Conservation (phyloP, 2,329 filamentous ascomycete species). For the Colletotrichum gloeosporioides region DNA sequence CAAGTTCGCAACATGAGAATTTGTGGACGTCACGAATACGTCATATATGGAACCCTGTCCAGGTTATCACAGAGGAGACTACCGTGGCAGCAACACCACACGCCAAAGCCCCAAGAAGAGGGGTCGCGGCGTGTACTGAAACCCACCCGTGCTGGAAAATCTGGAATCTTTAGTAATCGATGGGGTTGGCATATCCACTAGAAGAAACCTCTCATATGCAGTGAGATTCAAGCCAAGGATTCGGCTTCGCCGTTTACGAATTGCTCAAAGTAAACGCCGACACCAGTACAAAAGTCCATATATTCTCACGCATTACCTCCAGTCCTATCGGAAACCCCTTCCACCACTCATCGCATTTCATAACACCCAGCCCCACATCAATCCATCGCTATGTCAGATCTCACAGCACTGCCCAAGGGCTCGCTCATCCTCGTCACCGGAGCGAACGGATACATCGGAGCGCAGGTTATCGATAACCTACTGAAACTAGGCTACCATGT, state of each 20-base stretch:
- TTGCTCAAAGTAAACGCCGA: not conserved
- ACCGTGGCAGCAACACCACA: not conserved
- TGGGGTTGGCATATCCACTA: not conserved
- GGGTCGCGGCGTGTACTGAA: not conserved
- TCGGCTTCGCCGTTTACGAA: not conserved
- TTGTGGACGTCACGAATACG: not conserved
- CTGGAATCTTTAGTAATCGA: not conserved
- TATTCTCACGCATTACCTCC: not conserved
- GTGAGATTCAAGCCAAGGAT: not conserved
- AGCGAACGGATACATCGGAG: constrained; percentile 45
- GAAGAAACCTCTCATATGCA: not conserved
- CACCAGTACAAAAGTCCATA: not conserved
- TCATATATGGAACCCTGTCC: not conserved
- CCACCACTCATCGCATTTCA: not conserved
- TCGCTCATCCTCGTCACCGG: constrained; percentile 47
- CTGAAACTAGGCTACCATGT: constrained; percentile 46
- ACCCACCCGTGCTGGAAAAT: not conserved
- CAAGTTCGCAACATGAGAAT: accelerated
- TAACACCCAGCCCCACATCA: not conserved
- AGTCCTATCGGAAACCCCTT: not conserved
- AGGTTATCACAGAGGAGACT: not conserved
- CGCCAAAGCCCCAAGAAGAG: not conserved
- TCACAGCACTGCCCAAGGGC: constrained; percentile 27
- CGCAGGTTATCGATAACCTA: constrained; percentile 42
- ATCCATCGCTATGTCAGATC: not conserved